phyloP scores from a whole-genome alignment of 768 basidiomycete species.

The Hygrophorus pudorinus region DNA sequence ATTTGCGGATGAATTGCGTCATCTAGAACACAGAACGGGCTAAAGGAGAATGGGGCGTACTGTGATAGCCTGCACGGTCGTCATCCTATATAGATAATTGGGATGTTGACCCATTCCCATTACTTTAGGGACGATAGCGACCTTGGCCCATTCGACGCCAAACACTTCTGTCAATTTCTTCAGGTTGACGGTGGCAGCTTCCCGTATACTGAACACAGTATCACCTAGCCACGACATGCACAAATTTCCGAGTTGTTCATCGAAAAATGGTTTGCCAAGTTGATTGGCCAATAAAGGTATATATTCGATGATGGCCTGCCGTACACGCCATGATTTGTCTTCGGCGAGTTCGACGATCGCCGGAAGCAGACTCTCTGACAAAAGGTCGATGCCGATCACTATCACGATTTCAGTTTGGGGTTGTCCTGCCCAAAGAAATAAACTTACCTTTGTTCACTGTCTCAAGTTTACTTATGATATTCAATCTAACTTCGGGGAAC shows the following conservation, averaged over 20 bases:
- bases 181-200: slow-evolving; percentile 94
- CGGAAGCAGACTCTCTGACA: slow-evolving; percentile 91
- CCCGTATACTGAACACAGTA: slow-evolving; percentile 95
- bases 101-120: slow-evolving; percentile 95
- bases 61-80: slow-evolving; percentile 96
- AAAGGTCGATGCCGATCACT: slow-evolving; percentile 97
- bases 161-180: slow-evolving; percentile 98
- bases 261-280: slow-evolving; percentile 92
- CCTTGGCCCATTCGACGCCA: slow-evolving; percentile 94
- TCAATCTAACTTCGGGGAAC: slow-evolving; percentile 94
- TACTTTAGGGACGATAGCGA: slow-evolving; percentile 92
- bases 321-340: slow-evolving; percentile 99
- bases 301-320: slow-evolving; percentile 99
- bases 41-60: slow-evolving; percentile 35
- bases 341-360: slow-evolving; percentile 97
- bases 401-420: slow-evolving; percentile 10
- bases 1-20: slow-evolving; percentile 3
- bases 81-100: slow-evolving; percentile 97
- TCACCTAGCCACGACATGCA: slow-evolving; percentile 99
- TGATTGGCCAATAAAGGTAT: slow-evolving; percentile 98
- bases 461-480: slow-evolving; percentile 98
- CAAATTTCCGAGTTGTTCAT: slow-evolving; percentile 90
- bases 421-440: slow-evolving; percentile 4
- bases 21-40: slow-evolving; percentile 4
- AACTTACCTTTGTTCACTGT: slow-evolving; percentile 80